Conservation (phyloP, 192 early-diverging fungal genomes). For the Coemansia sp. region DNA sequence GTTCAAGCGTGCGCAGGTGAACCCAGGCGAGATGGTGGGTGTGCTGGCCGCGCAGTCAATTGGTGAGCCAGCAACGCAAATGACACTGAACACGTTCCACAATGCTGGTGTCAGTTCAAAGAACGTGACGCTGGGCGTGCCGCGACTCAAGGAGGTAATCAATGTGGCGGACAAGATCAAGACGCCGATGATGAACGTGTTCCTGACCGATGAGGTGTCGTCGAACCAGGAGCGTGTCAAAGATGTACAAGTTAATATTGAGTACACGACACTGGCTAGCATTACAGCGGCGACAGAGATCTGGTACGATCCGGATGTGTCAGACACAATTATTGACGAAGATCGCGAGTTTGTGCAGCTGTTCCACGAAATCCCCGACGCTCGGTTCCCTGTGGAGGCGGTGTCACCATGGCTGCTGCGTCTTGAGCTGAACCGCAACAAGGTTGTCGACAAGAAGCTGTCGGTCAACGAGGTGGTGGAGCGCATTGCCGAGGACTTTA, state of each 20-base stretch:
- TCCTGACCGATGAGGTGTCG: constrained; percentile 67
- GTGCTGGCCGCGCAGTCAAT: constrained; percentile 97
- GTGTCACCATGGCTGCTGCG: constrained; percentile 78
- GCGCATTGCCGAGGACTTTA: constrained; percentile 78
- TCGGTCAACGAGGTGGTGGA: constrained; percentile 80
- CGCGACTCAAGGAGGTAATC: constrained; percentile 98
- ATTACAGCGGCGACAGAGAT: constrained; percentile 88
- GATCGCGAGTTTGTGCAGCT: constrained; percentile 88
- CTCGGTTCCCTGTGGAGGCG: constrained; percentile 61
- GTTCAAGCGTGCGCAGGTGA: constrained; percentile 87
- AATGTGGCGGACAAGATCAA: constrained; percentile 97
- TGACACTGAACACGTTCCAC: constrained; percentile 99
- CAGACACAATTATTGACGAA: constrained; percentile 76
- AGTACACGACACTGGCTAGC: constrained; percentile 87
- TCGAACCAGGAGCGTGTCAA: constrained; percentile 81
- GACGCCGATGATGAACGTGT: constrained; percentile 84
- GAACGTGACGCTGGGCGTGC: constrained; percentile 97
- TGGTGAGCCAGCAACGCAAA: constrained; percentile 99
- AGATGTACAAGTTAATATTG: constrained; percentile 80
- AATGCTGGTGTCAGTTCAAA: constrained; percentile 96
- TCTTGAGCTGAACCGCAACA: constrained; percentile 72
- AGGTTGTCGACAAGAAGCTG: constrained; percentile 88
- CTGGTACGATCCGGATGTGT: constrained; percentile 92
- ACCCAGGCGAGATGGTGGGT: constrained; percentile 98
- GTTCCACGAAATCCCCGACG: constrained; percentile 80